Percentiles rank a stretch among this genome's conserved stretches.
These are phyloP conservation scores for Myrmaecium sp. DNA, from an alignment of 2,329 filamentous ascomycete species.

Conservation along the genomic window DNA sequence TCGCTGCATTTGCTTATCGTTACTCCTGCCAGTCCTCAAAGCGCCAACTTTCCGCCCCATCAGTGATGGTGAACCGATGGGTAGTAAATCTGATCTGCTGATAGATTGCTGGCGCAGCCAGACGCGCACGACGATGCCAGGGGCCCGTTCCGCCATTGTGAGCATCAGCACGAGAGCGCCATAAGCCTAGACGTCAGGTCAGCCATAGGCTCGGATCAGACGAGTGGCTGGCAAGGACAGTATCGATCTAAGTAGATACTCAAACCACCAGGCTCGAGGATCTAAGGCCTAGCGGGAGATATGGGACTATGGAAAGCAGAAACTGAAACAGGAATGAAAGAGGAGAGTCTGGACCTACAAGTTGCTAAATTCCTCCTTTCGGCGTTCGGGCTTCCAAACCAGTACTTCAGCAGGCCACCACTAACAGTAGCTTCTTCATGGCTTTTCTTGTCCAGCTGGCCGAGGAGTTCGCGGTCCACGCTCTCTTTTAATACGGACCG, in stretches of 20 bases:
- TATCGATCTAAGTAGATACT: background rate
- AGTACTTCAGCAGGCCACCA: conserved; percentile 81
- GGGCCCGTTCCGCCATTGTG: conserved; percentile 41
- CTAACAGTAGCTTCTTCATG: conserved; percentile 65
- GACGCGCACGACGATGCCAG: conserved; percentile 37
- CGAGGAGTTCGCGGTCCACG: conserved; percentile 51
- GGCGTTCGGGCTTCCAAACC: conserved; percentile 62
- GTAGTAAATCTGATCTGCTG: conserved; percentile 24
- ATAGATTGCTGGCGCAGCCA: conserved; percentile 30
- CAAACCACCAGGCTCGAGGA: background rate
- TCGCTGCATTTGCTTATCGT: background rate
- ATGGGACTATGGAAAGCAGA: background rate
- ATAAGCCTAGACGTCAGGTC: conserved; percentile 35
- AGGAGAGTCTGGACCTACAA: conserved; percentile 21
- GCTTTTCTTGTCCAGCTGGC: conserved; percentile 57
- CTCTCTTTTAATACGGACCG: conserved; percentile 52
- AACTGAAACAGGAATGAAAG: background rate
- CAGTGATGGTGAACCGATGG: conserved; percentile 41
- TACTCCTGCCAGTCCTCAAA: conserved; percentile 13
- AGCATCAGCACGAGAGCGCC: conserved; percentile 42
- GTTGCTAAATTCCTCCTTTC: conserved; percentile 68
- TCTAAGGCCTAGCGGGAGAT: background rate
- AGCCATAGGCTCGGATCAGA: background rate
- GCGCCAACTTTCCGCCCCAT: conserved; percentile 46
- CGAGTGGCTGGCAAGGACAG: background rate